Conservation (phyloP, 2,329 filamentous ascomycete species). For the Hymenoscyphus albidus region DNA sequence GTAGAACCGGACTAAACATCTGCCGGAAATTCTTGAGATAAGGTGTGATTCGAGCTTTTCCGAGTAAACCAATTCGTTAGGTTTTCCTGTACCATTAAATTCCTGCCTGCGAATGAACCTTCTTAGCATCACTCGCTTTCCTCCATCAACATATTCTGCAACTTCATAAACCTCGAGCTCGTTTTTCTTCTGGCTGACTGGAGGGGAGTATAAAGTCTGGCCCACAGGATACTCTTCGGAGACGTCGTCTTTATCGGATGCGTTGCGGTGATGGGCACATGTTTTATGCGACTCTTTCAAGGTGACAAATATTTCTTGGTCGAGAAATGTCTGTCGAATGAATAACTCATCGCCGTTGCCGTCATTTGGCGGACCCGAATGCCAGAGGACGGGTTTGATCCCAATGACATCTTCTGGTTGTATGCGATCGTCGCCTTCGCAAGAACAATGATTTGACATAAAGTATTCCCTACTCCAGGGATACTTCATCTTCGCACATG, state of each 20-base stretch:
- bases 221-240: slow-evolving; percentile 43
- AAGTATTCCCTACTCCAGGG: slow-evolving; percentile 72
- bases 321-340: slow-evolving; percentile 65
- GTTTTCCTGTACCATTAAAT: slow-evolving; percentile 35
- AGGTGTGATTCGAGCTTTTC: slow-evolving; percentile 41
- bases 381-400: slow-evolving; percentile 56
- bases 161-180: slow-evolving; percentile 60
- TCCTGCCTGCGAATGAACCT: slow-evolving; percentile 47
- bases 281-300: slow-evolving; percentile 51
- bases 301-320: slow-evolving; percentile 58
- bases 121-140: slow-evolving; percentile 43
- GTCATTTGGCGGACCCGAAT: slow-evolving; percentile 41
- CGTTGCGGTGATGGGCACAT: slow-evolving; percentile 43
- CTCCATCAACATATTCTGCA: slow-evolving; percentile 35
- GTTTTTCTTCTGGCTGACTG: slow-evolving; percentile 41
- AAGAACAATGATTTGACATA: slow-evolving; percentile 72
- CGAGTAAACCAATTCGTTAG: slow-evolving; percentile 54
- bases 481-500: slow-evolving; percentile 64
- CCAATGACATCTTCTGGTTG: slow-evolving; percentile 53
- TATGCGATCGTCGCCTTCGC: slow-evolving; percentile 38
- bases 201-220: slow-evolving; percentile 50
- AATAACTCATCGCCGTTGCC: slow-evolving; percentile 50
- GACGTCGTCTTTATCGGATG: slow-evolving; percentile 12
- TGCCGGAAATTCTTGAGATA: slow-evolving; percentile 44
- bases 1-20: slow-evolving; percentile 59